A percentile compares a stretch with the other conserved stretches of the same genome.
These are phyloP conservation scores for Globisporangium camurandrum DNA, from an alignment of 352 stramenopile genomes.

Conservation along the genomic window DNA sequence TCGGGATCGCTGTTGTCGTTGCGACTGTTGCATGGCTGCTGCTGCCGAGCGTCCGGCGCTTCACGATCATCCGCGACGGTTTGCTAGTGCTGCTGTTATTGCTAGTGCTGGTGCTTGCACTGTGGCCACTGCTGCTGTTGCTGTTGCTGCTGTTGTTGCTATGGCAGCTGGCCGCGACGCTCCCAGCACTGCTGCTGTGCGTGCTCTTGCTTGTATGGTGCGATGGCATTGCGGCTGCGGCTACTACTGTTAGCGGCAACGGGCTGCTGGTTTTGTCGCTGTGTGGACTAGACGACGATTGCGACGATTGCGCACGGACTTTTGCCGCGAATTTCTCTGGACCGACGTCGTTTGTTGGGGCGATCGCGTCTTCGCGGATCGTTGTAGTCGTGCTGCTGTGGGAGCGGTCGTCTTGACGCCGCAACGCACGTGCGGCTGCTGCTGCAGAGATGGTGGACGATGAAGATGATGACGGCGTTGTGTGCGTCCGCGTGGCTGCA, in stretches of 20 bases:
- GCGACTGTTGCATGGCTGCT: slow-evolving; percentile 12
- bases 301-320: slow-evolving; percentile 27
- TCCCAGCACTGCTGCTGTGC: not conserved
- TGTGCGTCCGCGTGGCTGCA: slow-evolving; percentile 6
- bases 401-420: slow-evolving; percentile 4
- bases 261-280: slow-evolving; percentile 49
- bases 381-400: not conserved
- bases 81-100: slow-evolving; percentile 25
- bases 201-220: slow-evolving; percentile 4
- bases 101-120: slow-evolving; percentile 9
- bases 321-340: slow-evolving; percentile 40
- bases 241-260: no score
- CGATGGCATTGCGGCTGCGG: no score
- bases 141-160: slow-evolving; percentile 19
- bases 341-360: slow-evolving; percentile 19
- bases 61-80: slow-evolving; percentile 48
- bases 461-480: slow-evolving; percentile 7
- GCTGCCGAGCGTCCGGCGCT: slow-evolving; percentile 23
- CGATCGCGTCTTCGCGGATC: slow-evolving; percentile 7
- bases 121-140: not conserved
- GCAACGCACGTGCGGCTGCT: not conserved
- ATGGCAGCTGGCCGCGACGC: slow-evolving; percentile 2
- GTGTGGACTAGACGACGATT: slow-evolving; percentile 31
- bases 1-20: slow-evolving; percentile 10
- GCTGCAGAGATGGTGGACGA: not conserved